Base-by-base conservation (phyloP, 495 filamentous ascomycete species). In the Talaromyces trachyspermus region DNA sequence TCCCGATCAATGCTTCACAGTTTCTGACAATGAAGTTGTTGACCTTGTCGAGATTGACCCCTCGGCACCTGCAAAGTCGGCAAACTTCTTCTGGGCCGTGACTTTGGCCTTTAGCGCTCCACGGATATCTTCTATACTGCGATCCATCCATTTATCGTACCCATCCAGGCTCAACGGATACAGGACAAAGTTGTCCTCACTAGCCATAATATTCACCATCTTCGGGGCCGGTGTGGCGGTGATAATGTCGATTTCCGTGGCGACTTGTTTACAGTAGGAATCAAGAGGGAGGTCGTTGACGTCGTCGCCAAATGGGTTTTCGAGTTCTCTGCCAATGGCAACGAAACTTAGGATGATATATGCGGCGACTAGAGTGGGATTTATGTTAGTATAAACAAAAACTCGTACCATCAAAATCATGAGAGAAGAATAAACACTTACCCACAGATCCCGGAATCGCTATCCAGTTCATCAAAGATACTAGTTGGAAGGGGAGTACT, bases 331-430 rank as follows among this genome's bases (percentile, higher is more conserved):
- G 18, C 89, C 86, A 54, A 90, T 89, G 57, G 86, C 80, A 32
- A 86, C 81, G 48, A 95, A 80, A n/a, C 85, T 88, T 49, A 95
- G 76, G 58, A 95, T 91, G 51, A 94, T 92, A 60, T 95, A 94
- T 5, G 87, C 85, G 14, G 86, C 84, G n/a, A 80, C 67, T 70
- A 20, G 12, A 1, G 19, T 37, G n/a, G 2, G 18, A 14, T 15
- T 12, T 17, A 15, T 17, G 22, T 24, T n/a, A 29, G 22, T 37
- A 24, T 29, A n/a, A n/a, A n/a, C n/a, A n/a, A n/a, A n/a, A n/a
- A n/a, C n/a, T n/a, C n/a, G n/a, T n/a, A n/a, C n/a, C n/a, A n/a
- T n/a, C n/a, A n/a, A n/a, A n/a, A n/a, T n/a, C n/a, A n/a, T n/a
- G 7, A 4, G 11, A 24, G 17, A 5, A 37, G 35, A 11, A 14